Conservation (phyloP, 1,139 yeast genomes). For the Hyphopichia pseudoburtonii region DNA sequence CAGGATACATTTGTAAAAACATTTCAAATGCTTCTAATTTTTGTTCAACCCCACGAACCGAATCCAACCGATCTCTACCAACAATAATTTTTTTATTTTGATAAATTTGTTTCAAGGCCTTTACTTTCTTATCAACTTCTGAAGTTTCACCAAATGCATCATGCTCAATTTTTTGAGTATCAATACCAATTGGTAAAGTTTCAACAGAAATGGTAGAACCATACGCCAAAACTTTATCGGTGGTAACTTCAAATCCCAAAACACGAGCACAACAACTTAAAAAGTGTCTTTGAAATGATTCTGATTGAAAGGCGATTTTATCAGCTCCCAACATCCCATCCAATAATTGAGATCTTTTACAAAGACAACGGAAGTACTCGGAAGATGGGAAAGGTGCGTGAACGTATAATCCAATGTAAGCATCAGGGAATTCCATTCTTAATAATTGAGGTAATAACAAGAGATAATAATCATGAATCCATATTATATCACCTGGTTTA, state of each 20-base stretch:
- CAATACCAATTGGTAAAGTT: conserved; percentile 85
- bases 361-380: conserved; percentile 88
- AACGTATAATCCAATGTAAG: conserved; percentile 76
- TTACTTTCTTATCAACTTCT: conserved; percentile 36
- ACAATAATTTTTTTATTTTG: conserved; percentile 74
- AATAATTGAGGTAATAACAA: conserved; percentile 82
- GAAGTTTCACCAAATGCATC: conserved; percentile 45
- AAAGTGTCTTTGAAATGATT: conserved; percentile 86
- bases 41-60: conserved; percentile 81
- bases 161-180: conserved; percentile 59
- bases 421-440: conserved; percentile 78
- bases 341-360: conserved; percentile 76
- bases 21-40: conserved; percentile 78
- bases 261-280: conserved; percentile 84
- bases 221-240: conserved; percentile 64
- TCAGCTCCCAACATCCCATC: conserved; percentile 93
- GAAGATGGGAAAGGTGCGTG: conserved; percentile 95
- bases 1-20: conserved; percentile 86
- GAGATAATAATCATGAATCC: conserved; percentile 94
- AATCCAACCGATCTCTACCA: conserved; percentile 79
- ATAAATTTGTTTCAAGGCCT: conserved; percentile 63
- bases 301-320: conserved; percentile 81
- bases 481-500: conserved; percentile 86
- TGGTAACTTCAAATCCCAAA: conserved; percentile 65
- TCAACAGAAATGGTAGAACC: conserved; percentile 75